Evolutionary conservation across 164 flowering plant species (phyloP), one percentile per base, ranked within the genome.

Genomic region (Magnolia kwangsiensis): DNA sequence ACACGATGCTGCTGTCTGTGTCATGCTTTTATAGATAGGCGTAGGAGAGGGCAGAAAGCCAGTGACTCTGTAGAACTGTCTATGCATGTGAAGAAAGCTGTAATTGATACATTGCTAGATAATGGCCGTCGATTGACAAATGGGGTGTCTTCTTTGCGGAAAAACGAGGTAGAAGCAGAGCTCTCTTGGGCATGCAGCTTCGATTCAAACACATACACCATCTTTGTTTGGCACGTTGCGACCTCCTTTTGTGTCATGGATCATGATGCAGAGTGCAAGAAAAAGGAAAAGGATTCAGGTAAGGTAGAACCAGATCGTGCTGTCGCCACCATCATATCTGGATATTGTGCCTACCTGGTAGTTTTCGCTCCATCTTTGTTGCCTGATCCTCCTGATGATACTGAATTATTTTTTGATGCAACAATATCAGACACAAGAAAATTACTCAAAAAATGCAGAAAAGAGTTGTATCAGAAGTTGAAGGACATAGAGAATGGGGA

Each of bases 331-430:
- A 19, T 8, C 8, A 29, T 69, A 50, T 69, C 72, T 50, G 49
- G 49, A 31, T 69, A 69, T 50, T 69, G 72, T 29, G 72, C 72
- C 7, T 69, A 69, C 72, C 50, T 69, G 20, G 72, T 69, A 7
- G 51, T 51, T 50, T 69, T 29, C 49, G 72, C 20, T 8, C 72
- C 72, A 29, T 27, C 37, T 0, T 6, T 69, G 8, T 16, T 69
- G 45, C 72, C 72, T 11, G 72, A 50, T 8, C 37, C 37, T 31
- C 13, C 72, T 37, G 20, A 69, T 29, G n/a, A n/a, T 19, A 31
- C 50, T 3, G 51, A 29, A 69, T 8, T 29, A 8, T 16, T 31
- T 2, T 69, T 69, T 16, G 72, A 69, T 37, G 8, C 21, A 6
- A 37, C 72, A 19, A n/a, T 69, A 55, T 50, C 13, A 16, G 72